These are phyloP conservation scores for Ganoderma resinaceum DNA, from an alignment of 1,284 basidiomycete species.

Conservation along the genomic window DNA sequence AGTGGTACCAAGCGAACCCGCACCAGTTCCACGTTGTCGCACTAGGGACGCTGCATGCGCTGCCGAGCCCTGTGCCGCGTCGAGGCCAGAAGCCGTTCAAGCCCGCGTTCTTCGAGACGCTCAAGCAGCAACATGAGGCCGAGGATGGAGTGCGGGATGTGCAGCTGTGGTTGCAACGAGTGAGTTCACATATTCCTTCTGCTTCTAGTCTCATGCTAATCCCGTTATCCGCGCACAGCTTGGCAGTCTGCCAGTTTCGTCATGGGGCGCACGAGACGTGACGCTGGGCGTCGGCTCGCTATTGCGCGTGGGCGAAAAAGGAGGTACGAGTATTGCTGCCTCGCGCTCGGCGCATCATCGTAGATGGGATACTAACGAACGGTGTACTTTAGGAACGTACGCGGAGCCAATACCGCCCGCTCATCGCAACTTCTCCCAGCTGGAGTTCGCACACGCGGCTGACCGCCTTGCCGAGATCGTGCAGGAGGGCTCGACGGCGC, in stretches of 20 bases:
- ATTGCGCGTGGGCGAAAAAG: constrained; percentile 52
- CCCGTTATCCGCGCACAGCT: constrained; percentile 19
- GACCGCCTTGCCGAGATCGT: constrained; percentile 43
- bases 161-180: constrained; percentile 59
- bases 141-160: constrained; percentile 64
- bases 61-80: constrained; percentile 87
- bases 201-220: background rate
- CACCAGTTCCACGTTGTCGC: constrained; percentile 87
- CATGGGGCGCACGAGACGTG: constrained; percentile 61
- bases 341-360: too few relatives aligned
- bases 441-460: constrained; percentile 50
- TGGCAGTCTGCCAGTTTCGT: constrained; percentile 42
- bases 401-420: constrained; percentile 45
- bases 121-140: constrained; percentile 61
- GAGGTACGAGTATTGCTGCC: constrained; percentile 1
- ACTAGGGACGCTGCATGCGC: constrained; percentile 79
- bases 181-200: constrained; percentile 8
- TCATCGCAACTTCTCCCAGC: constrained; percentile 61
- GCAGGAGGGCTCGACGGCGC: constrained; percentile 44
- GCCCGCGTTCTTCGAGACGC: constrained; percentile 72
- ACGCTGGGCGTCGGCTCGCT: constrained; percentile 68
- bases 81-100: constrained; percentile 82
- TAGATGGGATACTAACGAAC: background rate
- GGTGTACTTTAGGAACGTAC: background rate
- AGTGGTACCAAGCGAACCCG: constrained; percentile 84